Percentiles rank a stretch among this genome's conserved stretches.
Evolutionary conservation across 2,329 filamentous ascomycete genomes (phyloP).

Genomic region (Phaeosphaeriaceae sp.): DNA sequence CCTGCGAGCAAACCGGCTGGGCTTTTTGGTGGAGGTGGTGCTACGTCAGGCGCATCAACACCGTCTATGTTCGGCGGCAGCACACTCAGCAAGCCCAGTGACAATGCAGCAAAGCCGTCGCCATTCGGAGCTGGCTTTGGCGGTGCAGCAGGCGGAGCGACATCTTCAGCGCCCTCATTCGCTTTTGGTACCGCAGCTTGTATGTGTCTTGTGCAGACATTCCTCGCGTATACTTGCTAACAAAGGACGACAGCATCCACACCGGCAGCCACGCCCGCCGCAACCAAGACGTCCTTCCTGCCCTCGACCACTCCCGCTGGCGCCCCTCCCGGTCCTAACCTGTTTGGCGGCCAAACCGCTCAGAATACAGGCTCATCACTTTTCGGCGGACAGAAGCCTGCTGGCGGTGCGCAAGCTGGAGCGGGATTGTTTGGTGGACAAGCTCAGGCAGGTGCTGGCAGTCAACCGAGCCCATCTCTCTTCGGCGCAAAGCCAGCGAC

Average conservation of each 20-base stretch:
- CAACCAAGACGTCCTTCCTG: conserved; percentile 45
- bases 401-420: conserved; percentile 10
- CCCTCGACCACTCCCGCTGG: conserved; percentile 50
- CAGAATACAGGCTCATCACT: conserved; percentile 27
- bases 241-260: conserved; percentile 23
- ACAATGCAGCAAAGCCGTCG: conserved; percentile 13
- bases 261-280: conserved; percentile 42
- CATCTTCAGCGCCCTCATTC: conserved; percentile 23
- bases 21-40: conserved; percentile 35
- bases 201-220: conserved; percentile 8
- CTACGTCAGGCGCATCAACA: conserved; percentile 29
- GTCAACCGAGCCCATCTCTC: conserved; percentile 13
- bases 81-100: conserved; percentile 29
- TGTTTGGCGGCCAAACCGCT: conserved; percentile 35
- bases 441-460: not conserved
- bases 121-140: conserved; percentile 14
- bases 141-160: conserved; percentile 20
- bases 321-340: conserved; percentile 39
- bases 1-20: conserved; percentile 36
- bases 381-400: conserved; percentile 23
- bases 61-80: conserved; percentile 23
- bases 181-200: conserved; percentile 16
- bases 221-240: conserved; percentile 14
- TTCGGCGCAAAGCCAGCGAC: conserved; percentile 35
- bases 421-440: conserved; percentile 29